Conservation (phyloP, 306 rosid species). For the Quercus rubra region DNA sequence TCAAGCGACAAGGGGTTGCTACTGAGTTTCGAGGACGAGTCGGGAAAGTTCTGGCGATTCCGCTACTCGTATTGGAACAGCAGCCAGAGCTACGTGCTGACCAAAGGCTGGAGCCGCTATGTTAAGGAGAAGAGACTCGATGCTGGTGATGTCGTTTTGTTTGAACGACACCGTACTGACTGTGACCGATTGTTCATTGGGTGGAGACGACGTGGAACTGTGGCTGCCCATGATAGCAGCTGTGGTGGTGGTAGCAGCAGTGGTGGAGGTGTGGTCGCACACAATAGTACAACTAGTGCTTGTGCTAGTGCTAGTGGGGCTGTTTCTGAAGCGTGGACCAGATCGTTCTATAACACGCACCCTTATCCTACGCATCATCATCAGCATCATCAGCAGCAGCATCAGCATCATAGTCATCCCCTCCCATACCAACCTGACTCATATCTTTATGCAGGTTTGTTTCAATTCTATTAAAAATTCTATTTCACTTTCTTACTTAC, state of each 20-base stretch:
- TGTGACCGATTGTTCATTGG: slow-evolving; percentile 57
- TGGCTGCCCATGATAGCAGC: slow-evolving; percentile 16
- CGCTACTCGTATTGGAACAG: slow-evolving; percentile 99
- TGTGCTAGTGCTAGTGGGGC: slow-evolving; percentile 15
- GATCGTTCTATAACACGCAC: slow-evolving; percentile 61
- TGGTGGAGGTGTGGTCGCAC: not conserved
- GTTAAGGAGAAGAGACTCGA: slow-evolving; percentile 91
- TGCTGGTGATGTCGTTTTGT: slow-evolving; percentile 84
- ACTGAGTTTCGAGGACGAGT: slow-evolving; percentile 92
- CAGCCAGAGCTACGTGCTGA: slow-evolving; percentile 91
- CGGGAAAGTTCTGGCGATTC: slow-evolving; percentile 86
- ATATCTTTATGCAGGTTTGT: slow-evolving; percentile 55
- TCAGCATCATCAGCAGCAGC: slow-evolving; percentile 37
- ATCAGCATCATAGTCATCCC: slow-evolving; percentile 4
- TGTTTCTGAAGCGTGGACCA: slow-evolving; percentile 51
- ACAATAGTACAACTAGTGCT: not conserved
- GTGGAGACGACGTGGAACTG: slow-evolving; percentile 47
- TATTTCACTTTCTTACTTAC: no score
- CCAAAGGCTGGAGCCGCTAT: slow-evolving; percentile 97
- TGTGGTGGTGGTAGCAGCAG: not conserved
- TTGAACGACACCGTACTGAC: slow-evolving; percentile 57
- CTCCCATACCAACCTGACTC: slow-evolving; percentile 62
- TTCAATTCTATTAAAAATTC: not conserved
- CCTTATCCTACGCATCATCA: slow-evolving; percentile 79
- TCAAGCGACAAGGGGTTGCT: slow-evolving; percentile 56